A percentile compares a stretch with the other conserved stretches of the same genome.
These are phyloP conservation scores for Phyllosticta citribraziliensis DNA, from an alignment of 2,329 filamentous ascomycete genomes.

Conservation along the genomic window DNA sequence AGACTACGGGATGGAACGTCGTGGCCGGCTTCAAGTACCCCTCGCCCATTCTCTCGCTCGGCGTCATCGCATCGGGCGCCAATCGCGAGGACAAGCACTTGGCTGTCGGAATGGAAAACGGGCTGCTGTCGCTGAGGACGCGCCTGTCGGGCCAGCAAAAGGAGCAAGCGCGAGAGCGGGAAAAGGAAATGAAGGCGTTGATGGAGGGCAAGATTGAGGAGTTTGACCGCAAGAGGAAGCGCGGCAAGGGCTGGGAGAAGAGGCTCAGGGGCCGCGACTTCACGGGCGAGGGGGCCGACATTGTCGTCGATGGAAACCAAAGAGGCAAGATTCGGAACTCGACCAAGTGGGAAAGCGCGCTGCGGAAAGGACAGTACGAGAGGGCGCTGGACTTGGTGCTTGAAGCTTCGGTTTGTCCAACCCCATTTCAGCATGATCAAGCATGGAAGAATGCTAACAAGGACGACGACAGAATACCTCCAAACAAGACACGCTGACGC, in stretches of 20 bases:
- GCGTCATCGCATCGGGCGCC: slow-evolving; percentile 59
- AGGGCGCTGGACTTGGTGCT: slow-evolving; percentile 73
- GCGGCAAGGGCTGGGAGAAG: slow-evolving; percentile 51
- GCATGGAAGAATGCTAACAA: not conserved
- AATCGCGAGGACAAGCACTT: slow-evolving; percentile 80
- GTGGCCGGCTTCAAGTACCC: slow-evolving; percentile 93
- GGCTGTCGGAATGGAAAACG: slow-evolving; percentile 88
- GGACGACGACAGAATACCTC: not conserved
- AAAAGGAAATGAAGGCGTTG: slow-evolving; percentile 76
- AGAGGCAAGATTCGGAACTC: slow-evolving; percentile 54
- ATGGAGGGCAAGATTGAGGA: slow-evolving; percentile 68
- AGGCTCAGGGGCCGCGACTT: slow-evolving; percentile 64
- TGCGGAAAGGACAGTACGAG: slow-evolving; percentile 69
- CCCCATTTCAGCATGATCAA: no score
- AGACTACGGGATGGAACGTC: slow-evolving; percentile 89
- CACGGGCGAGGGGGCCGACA: slow-evolving; percentile 74
- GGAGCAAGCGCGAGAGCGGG: slow-evolving; percentile 61
- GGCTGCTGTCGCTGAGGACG: slow-evolving; percentile 82
- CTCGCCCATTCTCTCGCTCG: slow-evolving; percentile 76
- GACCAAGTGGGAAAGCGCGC: slow-evolving; percentile 67
- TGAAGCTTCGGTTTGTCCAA: slow-evolving; percentile 24
- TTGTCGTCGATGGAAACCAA: slow-evolving; percentile 73
- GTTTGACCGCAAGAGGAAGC: slow-evolving; percentile 60
- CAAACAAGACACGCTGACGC: slow-evolving; percentile 49
- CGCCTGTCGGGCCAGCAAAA: slow-evolving; percentile 79